Evolutionary conservation across 805 yeast genomes (phyloP), one percentile per base, ranked within the genome.

Genomic region (Lipomyces yamanashiensis): DNA sequence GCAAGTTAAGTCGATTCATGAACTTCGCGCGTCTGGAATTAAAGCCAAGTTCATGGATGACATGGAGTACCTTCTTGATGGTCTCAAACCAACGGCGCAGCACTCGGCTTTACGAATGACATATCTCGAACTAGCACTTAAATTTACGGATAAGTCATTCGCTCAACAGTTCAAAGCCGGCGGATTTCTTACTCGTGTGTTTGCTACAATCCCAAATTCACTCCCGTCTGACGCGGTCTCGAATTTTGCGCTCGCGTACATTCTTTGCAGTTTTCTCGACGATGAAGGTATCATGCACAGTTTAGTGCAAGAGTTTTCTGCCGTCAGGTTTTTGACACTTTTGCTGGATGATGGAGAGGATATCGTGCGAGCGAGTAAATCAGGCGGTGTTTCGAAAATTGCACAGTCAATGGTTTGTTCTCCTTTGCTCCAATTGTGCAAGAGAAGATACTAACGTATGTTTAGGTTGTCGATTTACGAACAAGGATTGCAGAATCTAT

Each of bases 11-110:
- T 62, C 69, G 13, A 63, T 68, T 44, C 70, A 69, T 34, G 71
- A 69, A 19, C 61, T 69, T 8, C 70, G 71, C 6, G 67, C 64
- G 37, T 64, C 71, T 10, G 71, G 71, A 2, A 52, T 50, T 21
- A 68, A 69, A 33, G 55, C 66, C 10, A 68, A 70, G 34, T 61
- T 66, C 12, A 13, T 61, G 12, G 71, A 69, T 54, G 71, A 69
- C 37, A 61, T 69, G 60, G 71, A 69, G 34, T 68, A 69, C 39
- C 52, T 69, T 15, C 63, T 69, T 12, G 71, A 69, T 9, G 69
- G 70, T 7, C 49, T 67, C 6, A 28, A 36, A 5, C 59, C 53
- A 4, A 48, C 17, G 5, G 15, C 68, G n/a, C 19, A 48, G 6
- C 8, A n/a, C 7, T 53, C 69, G 6, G 48, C 62, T 12, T 21